These are phyloP conservation scores for Nothophytophthora sp. DNA, from an alignment of 352 stramenopile species.

Conservation along the genomic window DNA sequence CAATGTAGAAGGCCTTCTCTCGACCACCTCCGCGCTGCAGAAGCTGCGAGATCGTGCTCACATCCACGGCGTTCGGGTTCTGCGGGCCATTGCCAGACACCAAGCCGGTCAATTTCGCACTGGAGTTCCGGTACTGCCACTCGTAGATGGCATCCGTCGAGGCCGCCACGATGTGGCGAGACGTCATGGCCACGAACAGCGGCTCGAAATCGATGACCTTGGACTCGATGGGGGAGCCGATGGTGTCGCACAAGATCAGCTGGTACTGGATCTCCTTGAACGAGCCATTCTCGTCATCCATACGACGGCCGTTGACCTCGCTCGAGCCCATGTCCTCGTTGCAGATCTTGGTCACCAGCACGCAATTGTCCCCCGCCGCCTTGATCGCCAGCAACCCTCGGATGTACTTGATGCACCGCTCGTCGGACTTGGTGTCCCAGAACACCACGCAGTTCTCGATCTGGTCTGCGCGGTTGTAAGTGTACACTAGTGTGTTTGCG, in stretches of 20 bases:
- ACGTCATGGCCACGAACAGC: slow-evolving; percentile 87
- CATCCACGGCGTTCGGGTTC: slow-evolving; percentile 43
- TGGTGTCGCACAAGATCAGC: slow-evolving; percentile 87
- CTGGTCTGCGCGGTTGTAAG: slow-evolving; percentile 89
- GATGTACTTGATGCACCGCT: slow-evolving; percentile 88
- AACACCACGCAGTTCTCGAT: slow-evolving; percentile 91
- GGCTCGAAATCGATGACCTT: slow-evolving; percentile 88
- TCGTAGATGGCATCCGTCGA: slow-evolving; percentile 88
- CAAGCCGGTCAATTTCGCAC: slow-evolving; percentile 71
- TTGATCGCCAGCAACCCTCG: slow-evolving; percentile 79
- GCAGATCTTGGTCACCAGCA: slow-evolving; percentile 83
- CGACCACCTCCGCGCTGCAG: slow-evolving; percentile 65
- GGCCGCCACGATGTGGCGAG: slow-evolving; percentile 78
- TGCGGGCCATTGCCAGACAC: slow-evolving; percentile 28
- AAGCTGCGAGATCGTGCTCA: slow-evolving; percentile 66
- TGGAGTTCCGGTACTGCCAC: slow-evolving; percentile 93
- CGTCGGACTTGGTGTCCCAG: slow-evolving; percentile 90
- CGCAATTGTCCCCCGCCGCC: slow-evolving; percentile 84
- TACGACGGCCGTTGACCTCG: slow-evolving; percentile 20
- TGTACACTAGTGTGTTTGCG: slow-evolving; percentile 89
- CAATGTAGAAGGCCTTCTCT: slow-evolving; percentile 92
- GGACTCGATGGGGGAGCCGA: slow-evolving; percentile 80
- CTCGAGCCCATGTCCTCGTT: slow-evolving; percentile 63
- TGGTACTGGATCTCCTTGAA: slow-evolving; percentile 82
- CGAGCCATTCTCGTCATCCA: slow-evolving; percentile 15